Conservation (phyloP, 352 stramenopile species). For the Phytophthora podocarpi region DNA sequence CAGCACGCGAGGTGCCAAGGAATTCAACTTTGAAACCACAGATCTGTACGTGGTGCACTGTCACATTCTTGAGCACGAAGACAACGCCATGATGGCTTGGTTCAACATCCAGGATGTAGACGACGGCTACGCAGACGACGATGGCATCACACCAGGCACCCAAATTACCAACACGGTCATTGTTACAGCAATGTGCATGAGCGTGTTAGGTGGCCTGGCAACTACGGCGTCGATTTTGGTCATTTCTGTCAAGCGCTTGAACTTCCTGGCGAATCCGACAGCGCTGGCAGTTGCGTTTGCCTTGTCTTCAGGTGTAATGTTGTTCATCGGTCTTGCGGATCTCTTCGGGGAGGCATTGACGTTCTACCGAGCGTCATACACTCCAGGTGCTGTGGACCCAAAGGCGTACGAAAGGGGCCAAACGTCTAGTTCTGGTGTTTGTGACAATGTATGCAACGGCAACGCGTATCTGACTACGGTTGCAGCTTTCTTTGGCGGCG, state of each 20-base stretch:
- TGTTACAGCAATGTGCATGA: conserved; percentile 68
- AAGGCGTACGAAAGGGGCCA: conserved; percentile 71
- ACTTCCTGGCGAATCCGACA: conserved; percentile 57
- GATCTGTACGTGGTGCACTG: conserved; percentile 80
- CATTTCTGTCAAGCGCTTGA: conserved; percentile 56
- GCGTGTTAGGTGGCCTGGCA: conserved; percentile 60
- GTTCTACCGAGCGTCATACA: conserved; percentile 57
- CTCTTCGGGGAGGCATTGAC: conserved; percentile 55
- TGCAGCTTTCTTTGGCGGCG: conserved; percentile 54
- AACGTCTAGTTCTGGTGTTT: conserved; percentile 46
- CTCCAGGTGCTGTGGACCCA: conserved; percentile 48
- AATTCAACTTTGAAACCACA: conserved; percentile 74
- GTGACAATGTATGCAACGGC: conserved; percentile 63
- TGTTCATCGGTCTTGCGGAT: conserved; percentile 71
- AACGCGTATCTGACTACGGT: conserved; percentile 55
- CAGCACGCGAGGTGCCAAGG: conserved; percentile 53
- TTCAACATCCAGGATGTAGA: conserved; percentile 68
- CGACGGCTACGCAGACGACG: conserved; percentile 40
- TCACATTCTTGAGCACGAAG: conserved; percentile 82
- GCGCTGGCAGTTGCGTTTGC: conserved; percentile 61
- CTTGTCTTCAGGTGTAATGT: conserved; percentile 69
- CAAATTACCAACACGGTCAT: conserved; percentile 57
- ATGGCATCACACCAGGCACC: conserved; percentile 38
- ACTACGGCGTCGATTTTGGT: conserved; percentile 64
- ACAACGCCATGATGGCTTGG: conserved; percentile 81